phyloP scores from a whole-genome alignment of 1,284 basidiomycete species.

The Cutaneotrichosporon dermatis region DNA sequence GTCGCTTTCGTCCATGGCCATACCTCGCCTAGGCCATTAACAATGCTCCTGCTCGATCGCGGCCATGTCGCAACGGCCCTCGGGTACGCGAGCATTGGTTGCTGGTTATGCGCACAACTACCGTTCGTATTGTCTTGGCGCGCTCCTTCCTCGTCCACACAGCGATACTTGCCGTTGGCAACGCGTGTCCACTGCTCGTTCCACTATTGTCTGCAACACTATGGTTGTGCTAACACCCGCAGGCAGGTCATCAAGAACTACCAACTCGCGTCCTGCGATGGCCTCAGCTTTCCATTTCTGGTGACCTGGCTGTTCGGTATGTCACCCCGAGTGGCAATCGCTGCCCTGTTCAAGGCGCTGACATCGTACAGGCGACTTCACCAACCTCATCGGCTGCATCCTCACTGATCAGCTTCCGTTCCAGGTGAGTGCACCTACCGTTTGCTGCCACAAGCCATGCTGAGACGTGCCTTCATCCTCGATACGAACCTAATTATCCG shows the following conservation, averaged over 20 bases:
- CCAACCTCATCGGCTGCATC: slow-evolving; percentile 80
- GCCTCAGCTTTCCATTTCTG: slow-evolving; percentile 82
- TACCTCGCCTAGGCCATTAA: neutral
- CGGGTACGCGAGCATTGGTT: slow-evolving; percentile 73
- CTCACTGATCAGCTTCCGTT: slow-evolving; percentile 90
- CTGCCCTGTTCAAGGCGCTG: too few species aligned
- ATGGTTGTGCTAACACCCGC: neutral
- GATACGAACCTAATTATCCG: too few species aligned
- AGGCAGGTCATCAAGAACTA: slow-evolving; percentile 80
- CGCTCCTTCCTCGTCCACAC: too few species aligned
- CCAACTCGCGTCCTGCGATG: slow-evolving; percentile 68
- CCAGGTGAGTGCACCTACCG: slow-evolving; percentile 58
- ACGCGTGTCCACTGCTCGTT: too few species aligned
- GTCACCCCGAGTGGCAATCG: slow-evolving; percentile 22
- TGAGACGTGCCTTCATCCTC: neutral
- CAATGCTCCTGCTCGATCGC: slow-evolving; percentile 8
- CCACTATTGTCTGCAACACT: too few species aligned
- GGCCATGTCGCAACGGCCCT: slow-evolving; percentile 9
- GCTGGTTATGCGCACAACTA: slow-evolving; percentile 86
- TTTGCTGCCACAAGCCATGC: too few species aligned
- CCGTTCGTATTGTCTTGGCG: slow-evolving; percentile 60
- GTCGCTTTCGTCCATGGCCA: too few species aligned
- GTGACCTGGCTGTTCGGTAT: slow-evolving; percentile 82
- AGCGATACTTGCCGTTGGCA: too few species aligned
- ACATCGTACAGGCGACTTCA: slow-evolving; percentile 65